These are phyloP conservation scores for Aspergillus ustus DNA, from an alignment of 2,329 filamentous ascomycete species.

Conservation along the genomic window DNA sequence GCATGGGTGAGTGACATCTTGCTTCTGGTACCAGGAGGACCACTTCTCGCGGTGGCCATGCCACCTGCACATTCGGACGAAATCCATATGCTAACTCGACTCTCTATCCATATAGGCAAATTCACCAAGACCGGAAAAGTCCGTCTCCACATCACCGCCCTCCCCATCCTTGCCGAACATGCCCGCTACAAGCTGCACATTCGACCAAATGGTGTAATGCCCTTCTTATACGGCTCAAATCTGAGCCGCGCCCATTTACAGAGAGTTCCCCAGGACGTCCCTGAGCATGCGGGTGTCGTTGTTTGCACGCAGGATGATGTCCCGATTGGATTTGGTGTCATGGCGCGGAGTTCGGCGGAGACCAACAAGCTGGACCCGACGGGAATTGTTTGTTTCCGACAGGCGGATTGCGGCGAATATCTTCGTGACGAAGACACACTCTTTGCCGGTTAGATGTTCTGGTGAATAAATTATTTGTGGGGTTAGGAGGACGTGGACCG, in stretches of 20 bases:
- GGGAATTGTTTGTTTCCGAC: constrained; percentile 83
- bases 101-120: constrained; percentile 44
- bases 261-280: constrained; percentile 86
- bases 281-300: constrained; percentile 89
- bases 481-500: background rate
- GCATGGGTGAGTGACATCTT: constrained; percentile 61
- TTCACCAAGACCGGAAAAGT: constrained; percentile 98
- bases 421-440: constrained; percentile 68
- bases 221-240: constrained; percentile 93
- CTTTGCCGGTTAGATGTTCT: background rate
- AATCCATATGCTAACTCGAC: background rate
- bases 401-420: constrained; percentile 94
- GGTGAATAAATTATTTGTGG: background rate
- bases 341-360: constrained; percentile 83
- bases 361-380: constrained; percentile 86
- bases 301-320: constrained; percentile 92
- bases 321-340: constrained; percentile 83
- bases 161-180: constrained; percentile 86
- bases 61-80: no score
- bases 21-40: no score
- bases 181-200: constrained; percentile 98
- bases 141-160: constrained; percentile 87
- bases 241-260: constrained; percentile 82
- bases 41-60: no score
- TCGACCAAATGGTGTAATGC: constrained; percentile 95